Conservation (phyloP, 164 flowering plant species). For the Paratinospora sagittata region DNA sequence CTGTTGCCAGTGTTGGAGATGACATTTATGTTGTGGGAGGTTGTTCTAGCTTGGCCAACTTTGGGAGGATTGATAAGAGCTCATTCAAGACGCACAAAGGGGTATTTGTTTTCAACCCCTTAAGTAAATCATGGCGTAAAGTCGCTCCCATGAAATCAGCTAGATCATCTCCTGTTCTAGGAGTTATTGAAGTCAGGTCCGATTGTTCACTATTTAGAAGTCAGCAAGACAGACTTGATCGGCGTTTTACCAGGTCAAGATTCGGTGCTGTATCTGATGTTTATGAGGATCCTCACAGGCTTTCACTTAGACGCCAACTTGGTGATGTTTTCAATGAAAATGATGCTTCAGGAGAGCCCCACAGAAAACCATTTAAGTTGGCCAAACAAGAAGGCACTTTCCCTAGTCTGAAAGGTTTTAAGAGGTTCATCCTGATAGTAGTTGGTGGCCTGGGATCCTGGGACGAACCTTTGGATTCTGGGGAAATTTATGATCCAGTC, state of each 20-base stretch:
- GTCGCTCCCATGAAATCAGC: constrained; percentile 74
- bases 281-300: constrained; percentile 94
- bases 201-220: constrained; percentile 37
- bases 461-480: constrained; percentile 87
- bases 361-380: constrained; percentile 33
- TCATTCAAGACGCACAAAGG: constrained; percentile 82
- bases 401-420: constrained; percentile 27
- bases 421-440: constrained; percentile 66
- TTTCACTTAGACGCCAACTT: constrained; percentile 69
- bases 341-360: constrained; percentile 30
- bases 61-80: constrained; percentile 72
- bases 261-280: constrained; percentile 75
- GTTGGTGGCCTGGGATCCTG: constrained; percentile 88
- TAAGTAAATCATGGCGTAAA: constrained; percentile 71
- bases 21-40: constrained; percentile 84
- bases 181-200: constrained; percentile 53
- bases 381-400: constrained; percentile 34
- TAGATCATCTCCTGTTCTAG: constrained; percentile 77
- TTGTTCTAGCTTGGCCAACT: constrained; percentile 77
- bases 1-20: constrained; percentile 63
- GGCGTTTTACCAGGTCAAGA: constrained; percentile 50
- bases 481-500: constrained; percentile 78
- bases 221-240: constrained; percentile 51
- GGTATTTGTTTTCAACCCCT: constrained; percentile 62
- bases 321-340: constrained; percentile 38